A percentile compares a stretch with the other conserved stretches of the same genome.
phyloP scores from a whole-genome alignment of 2,329 filamentous ascomycete species.

The Aspergillus nomiae region DNA sequence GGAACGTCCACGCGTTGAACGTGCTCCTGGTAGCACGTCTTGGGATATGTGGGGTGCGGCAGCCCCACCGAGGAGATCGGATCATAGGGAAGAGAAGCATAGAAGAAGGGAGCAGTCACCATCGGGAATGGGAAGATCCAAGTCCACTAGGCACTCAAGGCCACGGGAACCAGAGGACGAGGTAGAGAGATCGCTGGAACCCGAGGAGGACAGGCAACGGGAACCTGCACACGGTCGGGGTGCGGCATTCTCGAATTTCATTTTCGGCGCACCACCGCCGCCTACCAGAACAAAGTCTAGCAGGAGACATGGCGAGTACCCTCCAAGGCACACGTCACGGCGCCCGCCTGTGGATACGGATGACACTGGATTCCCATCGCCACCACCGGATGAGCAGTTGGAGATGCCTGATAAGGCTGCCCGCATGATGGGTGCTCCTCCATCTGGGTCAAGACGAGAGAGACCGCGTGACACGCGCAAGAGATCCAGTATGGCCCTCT shows the following conservation, averaged over 20 bases:
- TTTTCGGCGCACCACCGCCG: conserved; percentile 66
- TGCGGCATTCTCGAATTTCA: conserved; percentile 60
- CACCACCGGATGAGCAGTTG: conserved; percentile 68
- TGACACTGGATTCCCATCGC: conserved; percentile 65
- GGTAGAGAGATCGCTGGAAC: conserved; percentile 68
- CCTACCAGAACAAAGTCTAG: conserved; percentile 65
- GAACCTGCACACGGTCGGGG: conserved; percentile 59
- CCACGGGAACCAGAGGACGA: conserved; percentile 61
- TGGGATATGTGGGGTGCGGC: conserved; percentile 76
- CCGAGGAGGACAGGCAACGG: conserved; percentile 66
- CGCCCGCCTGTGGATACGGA: conserved; percentile 69
- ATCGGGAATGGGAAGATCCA: conserved; percentile 55
- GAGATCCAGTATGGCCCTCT: conserved; percentile 33
- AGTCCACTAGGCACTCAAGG: conserved; percentile 60
- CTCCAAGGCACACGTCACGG: conserved; percentile 59
- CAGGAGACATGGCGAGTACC: conserved; percentile 61
- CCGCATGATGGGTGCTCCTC: conserved; percentile 68
- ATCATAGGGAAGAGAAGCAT: conserved; percentile 52
- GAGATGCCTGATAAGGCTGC: conserved; percentile 75
- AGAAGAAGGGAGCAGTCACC: conserved; percentile 42
- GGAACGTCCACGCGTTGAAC: conserved; percentile 75
- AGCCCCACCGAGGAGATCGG: conserved; percentile 48
- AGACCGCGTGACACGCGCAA: conserved; percentile 57
- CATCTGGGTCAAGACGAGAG: conserved; percentile 46
- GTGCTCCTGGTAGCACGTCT: conserved; percentile 64